These are phyloP conservation scores for Paraphysoderma sedebokerense DNA, from an alignment of 371 early-diverging fungal genomes.

Conservation along the genomic window DNA sequence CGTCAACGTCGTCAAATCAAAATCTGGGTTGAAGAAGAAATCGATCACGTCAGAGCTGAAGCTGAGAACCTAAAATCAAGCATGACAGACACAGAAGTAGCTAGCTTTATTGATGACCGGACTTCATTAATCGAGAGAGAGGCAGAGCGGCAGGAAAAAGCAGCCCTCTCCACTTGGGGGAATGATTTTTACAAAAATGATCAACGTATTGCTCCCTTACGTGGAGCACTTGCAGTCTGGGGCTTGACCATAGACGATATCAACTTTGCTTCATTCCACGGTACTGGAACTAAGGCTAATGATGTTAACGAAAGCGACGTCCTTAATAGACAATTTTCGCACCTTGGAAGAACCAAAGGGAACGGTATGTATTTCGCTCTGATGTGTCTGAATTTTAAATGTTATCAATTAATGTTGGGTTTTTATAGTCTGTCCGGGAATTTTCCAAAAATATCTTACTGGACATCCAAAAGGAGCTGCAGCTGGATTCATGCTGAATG, in stretches of 20 bases:
- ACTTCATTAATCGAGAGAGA: conserved; percentile 69
- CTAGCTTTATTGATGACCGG: conserved; percentile 52
- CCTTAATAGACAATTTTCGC: conserved; percentile 66
- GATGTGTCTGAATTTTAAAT: no score
- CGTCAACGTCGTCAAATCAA: conserved; percentile 65
- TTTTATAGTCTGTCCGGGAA: no score
- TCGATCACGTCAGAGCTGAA: conserved; percentile 50
- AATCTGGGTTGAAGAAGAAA: conserved; percentile 72
- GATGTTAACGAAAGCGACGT: conserved; percentile 91
- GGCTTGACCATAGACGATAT: conserved; percentile 87
- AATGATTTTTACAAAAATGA: conserved; percentile 77
- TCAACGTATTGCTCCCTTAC: conserved; percentile 69
- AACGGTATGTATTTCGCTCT: no score
- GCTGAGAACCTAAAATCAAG: conserved; percentile 43
- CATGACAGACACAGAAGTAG: conserved; percentile 37
- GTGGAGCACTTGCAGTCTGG: conserved; percentile 78
- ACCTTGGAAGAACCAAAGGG: conserved; percentile 79
- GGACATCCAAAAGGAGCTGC: conserved; percentile 96
- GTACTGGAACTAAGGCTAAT: conserved; percentile 90
- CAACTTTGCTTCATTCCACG: conserved; percentile 94
- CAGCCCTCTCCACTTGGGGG: conserved; percentile 62
- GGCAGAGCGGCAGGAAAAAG: conserved; percentile 67
- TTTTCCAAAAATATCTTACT: conserved; percentile 90
- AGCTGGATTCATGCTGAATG: conserved; percentile 96
- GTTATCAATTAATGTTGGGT: no score